Conservation (phyloP, 345 rosid species). For the Aquilaria malaccensis region DNA sequence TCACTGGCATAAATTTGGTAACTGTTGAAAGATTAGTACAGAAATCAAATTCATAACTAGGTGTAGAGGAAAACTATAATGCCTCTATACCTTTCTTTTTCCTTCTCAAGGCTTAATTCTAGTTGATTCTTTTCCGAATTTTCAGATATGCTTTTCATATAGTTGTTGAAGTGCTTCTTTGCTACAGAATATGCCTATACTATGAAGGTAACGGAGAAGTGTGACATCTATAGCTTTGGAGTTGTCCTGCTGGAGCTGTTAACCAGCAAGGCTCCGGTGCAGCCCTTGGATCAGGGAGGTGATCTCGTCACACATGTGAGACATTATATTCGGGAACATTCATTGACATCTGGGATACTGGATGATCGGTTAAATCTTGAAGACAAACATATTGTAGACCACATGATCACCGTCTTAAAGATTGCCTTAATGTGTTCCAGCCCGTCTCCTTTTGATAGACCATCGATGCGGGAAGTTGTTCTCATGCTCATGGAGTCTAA, state of each 20-base stretch:
- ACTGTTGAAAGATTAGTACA: too few relatives aligned
- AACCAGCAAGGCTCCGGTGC: conserved; percentile 75
- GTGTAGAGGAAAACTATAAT: too few relatives aligned
- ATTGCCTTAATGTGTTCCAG: conserved; percentile 78
- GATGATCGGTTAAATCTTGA: conserved; percentile 44
- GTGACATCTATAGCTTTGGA: conserved; percentile 82
- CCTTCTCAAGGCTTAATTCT: too few relatives aligned
- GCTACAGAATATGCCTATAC: conserved; percentile 81
- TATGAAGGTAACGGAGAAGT: conserved; percentile 84
- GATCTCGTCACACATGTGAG: conserved; percentile 77
- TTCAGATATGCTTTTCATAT: not conserved
- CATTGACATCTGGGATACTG: conserved; percentile 38
- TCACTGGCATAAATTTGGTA: too few relatives aligned
- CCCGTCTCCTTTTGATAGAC: conserved; percentile 51
- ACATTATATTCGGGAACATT: conserved; percentile 38
- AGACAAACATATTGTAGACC: conserved; percentile 31
- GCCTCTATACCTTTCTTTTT: too few relatives aligned
- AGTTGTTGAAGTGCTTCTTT: not conserved
- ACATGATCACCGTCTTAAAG: conserved; percentile 62
- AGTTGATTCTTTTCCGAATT: too few relatives aligned
- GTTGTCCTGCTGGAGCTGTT: conserved; percentile 58
- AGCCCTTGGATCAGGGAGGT: conserved; percentile 78
- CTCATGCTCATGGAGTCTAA: too few relatives aligned
- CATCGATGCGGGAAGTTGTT: conserved; percentile 61
- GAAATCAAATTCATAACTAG: too few relatives aligned